Percentiles rank a stretch among this genome's conserved stretches.
Conservation (phyloP, 2,329 filamentous ascomycete genomes). For the Venturia asperata region DNA sequence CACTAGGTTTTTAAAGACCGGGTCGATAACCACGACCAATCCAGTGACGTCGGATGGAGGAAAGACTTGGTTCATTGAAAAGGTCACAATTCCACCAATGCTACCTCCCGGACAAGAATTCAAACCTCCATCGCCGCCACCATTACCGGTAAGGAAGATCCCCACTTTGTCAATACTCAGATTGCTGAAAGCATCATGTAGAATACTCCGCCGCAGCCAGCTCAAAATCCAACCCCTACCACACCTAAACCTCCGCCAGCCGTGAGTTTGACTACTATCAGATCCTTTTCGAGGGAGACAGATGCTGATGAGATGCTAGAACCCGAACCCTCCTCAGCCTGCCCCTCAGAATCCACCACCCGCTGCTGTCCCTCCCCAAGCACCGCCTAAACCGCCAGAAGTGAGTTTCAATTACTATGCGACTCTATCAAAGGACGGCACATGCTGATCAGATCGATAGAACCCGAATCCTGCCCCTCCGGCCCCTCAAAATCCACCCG, state of each 20-base stretch:
- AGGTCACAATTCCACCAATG: slow-evolving; percentile 19
- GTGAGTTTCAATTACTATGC: background rate
- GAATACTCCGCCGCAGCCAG: background rate
- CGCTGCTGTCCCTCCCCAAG: too few relatives aligned
- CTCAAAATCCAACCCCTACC: background rate
- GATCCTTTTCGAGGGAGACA: background rate
- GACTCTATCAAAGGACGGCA: background rate
- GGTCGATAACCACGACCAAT: slow-evolving; percentile 9
- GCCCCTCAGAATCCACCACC: too few relatives aligned
- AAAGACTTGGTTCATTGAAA: slow-evolving; percentile 22
- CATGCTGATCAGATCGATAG: background rate
- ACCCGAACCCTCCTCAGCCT: background rate
- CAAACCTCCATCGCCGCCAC: background rate
- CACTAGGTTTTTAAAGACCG: background rate
- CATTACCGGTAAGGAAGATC: background rate
- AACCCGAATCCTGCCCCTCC: background rate
- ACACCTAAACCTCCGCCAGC: background rate
- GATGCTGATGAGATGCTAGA: background rate
- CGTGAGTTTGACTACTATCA: background rate
- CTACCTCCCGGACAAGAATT: slow-evolving; percentile 6
- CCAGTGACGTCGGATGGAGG: slow-evolving; percentile 20
- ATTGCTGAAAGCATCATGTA: background rate
- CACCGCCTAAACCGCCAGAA: background rate
- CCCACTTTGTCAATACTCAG: background rate
- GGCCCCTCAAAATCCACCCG: background rate